Conservation (phyloP, 768 basidiomycete genomes). For the Leccinellum luteum region DNA sequence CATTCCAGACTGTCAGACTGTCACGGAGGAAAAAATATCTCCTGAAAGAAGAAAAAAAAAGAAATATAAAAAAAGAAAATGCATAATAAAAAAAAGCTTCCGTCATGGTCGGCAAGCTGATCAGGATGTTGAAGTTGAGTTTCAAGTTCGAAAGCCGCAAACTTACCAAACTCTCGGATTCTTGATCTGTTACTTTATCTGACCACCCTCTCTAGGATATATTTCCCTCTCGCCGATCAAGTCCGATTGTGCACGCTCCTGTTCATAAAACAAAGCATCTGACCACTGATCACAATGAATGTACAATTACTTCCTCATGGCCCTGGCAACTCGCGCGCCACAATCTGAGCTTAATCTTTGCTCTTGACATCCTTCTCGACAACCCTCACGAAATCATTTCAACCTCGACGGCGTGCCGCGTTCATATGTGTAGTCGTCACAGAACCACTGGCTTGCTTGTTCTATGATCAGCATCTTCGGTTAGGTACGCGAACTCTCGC, state of each 20-base stretch:
- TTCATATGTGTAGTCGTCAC: slow-evolving; percentile 1
- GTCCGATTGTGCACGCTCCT: slow-evolving; percentile 27
- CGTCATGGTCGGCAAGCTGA: slow-evolving; percentile 32
- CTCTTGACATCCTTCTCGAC: slow-evolving; percentile 3
- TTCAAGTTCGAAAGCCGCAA: slow-evolving; percentile 32
- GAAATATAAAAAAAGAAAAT: not conserved
- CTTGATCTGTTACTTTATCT: slow-evolving; percentile 34
- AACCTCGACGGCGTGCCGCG: slow-evolving; percentile 4
- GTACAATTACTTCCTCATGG: slow-evolving; percentile 6
- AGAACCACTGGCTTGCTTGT: not conserved
- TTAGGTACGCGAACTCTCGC: slow-evolving; percentile 15
- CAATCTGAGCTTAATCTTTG: slow-evolving; percentile 4
- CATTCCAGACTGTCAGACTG: slow-evolving; percentile 10
- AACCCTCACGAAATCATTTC: slow-evolving; percentile 1
- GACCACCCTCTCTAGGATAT: slow-evolving; percentile 16
- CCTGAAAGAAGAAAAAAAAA: not conserved
- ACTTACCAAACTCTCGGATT: slow-evolving; percentile 24
- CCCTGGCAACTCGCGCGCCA: slow-evolving; percentile 18
- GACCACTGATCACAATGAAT: slow-evolving; percentile 18
- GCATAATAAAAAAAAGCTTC: slow-evolving; percentile 15
- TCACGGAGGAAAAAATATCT: slow-evolving; percentile 27
- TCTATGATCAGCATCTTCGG: slow-evolving; percentile 8
- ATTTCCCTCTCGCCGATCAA: slow-evolving; percentile 35
- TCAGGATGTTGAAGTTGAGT: slow-evolving; percentile 27
- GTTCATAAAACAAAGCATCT: slow-evolving; percentile 6